Evolutionary conservation across 192 early-diverging fungal species (phyloP).

Genomic region (Ramicandelaber brevisporus): DNA sequence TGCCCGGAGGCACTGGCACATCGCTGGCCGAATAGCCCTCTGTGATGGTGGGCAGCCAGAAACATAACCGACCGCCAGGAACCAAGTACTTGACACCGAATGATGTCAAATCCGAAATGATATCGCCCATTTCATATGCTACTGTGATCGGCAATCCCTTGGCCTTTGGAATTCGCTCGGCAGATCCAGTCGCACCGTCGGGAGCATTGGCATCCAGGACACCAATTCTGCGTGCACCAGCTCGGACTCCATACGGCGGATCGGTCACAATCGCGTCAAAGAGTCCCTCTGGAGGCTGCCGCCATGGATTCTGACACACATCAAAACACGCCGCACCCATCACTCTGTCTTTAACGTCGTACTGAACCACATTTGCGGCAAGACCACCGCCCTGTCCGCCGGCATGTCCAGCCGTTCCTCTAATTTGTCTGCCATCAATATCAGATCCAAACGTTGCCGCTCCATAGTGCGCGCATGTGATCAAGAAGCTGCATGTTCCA

Average conservation of each 20-base stretch:
- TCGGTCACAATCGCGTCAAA: slow-evolving; percentile 90
- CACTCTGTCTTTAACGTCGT: slow-evolving; percentile 38
- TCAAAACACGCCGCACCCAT: slow-evolving; percentile 69
- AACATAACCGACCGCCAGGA: slow-evolving; percentile 66
- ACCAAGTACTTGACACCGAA: slow-evolving; percentile 59
- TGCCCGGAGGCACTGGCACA: slow-evolving; percentile 54
- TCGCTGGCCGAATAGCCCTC: slow-evolving; percentile 60
- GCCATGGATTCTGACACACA: slow-evolving; percentile 66
- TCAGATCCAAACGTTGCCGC: slow-evolving; percentile 77
- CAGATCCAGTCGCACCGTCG: slow-evolving; percentile 9
- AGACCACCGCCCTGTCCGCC: slow-evolving; percentile 21
- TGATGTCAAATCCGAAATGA: slow-evolving; percentile 54
- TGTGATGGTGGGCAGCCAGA: slow-evolving; percentile 85
- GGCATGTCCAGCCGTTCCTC: slow-evolving; percentile 36
- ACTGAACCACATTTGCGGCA: slow-evolving; percentile 64
- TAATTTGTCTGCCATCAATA: slow-evolving; percentile 94
- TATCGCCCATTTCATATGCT: slow-evolving; percentile 84
- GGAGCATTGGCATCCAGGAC: slow-evolving; percentile 15
- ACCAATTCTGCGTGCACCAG: slow-evolving; percentile 81
- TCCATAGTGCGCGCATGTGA: slow-evolving; percentile 88
- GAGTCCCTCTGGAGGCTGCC: slow-evolving; percentile 10
- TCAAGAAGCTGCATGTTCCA: slow-evolving; percentile 78
- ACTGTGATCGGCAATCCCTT: slow-evolving; percentile 76
- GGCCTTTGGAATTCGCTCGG: slow-evolving; percentile 13
- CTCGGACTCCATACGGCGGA: slow-evolving; percentile 89